Evolutionary conservation across 306 rosid genomes (phyloP).

Genomic region (Trifolium dubium): DNA sequence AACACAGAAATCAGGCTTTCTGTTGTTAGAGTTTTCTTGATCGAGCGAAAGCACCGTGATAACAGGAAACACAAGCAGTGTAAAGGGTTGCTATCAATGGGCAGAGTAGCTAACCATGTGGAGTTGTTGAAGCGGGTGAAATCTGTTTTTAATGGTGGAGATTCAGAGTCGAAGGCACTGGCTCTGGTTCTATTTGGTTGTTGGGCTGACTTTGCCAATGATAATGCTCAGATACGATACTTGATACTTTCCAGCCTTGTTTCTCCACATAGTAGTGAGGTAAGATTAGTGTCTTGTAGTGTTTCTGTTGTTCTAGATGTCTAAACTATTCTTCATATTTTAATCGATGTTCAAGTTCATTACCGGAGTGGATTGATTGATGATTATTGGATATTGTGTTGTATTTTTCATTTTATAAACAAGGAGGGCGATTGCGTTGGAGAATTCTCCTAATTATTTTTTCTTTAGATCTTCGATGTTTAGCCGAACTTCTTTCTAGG

Average conservation of each 20-base stretch:
- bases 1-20: constrained; percentile 52
- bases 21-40: constrained; percentile 66
- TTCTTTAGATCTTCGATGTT: constrained; percentile 24
- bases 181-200: constrained; percentile 85
- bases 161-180: constrained; percentile 59
- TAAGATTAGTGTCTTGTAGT: constrained; percentile 40
- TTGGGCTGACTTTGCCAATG: constrained; percentile 80
- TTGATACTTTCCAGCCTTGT: constrained; percentile 71
- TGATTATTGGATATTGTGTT: neutral
- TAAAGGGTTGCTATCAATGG: constrained; percentile 69
- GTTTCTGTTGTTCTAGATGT: neutral
- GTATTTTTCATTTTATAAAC: constrained; percentile 26
- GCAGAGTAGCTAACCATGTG: constrained; percentile 49
- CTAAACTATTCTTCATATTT: neutral
- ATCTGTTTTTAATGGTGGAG: constrained; percentile 63
- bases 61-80: constrained; percentile 45
- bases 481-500: constrained; percentile 15
- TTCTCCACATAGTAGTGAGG: constrained; percentile 73
- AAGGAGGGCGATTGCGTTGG: no score
- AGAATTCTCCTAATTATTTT: constrained; percentile 25
- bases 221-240: constrained; percentile 74
- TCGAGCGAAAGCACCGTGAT: constrained; percentile 51
- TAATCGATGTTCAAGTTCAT: constrained; percentile 28
- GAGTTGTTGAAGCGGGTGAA: constrained; percentile 73
- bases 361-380: constrained; percentile 7